Base-by-base conservation (phyloP, 495 filamentous ascomycete genomes). In the Podospora australis region DNA sequence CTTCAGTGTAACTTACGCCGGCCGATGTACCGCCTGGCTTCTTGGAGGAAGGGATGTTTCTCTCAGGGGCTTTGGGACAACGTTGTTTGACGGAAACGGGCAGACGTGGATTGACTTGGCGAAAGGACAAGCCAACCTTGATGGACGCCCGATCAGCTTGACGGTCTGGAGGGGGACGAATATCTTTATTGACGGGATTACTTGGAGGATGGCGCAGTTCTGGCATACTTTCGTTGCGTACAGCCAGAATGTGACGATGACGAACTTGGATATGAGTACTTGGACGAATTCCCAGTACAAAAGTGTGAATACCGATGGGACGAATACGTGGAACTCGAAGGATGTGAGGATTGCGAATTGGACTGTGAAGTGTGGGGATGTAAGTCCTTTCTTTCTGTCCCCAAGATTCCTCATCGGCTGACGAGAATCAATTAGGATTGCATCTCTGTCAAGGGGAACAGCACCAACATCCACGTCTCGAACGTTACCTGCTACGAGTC, bases 381-480 rank as follows among this genome's bases (percentile, higher is more conserved):
- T 67, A 49, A 56, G 62, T 46, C 25, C 16, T 41, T 44, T 19
- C 23, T 34, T n/a, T n/a, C n/a, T n/a, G n/a, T n/a, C n/a, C n/a
- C n/a, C n/a, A n/a, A n/a, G n/a, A 24, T 19, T 35, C 50, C 25
- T 30, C 17, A 2, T 41, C 10, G 21, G 29, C 10, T 14, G 1
- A 42, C 6, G 25, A 21, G 14, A 21, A 22, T 41, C 35, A 46
- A 44, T 3, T 42, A 53, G 75, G 81, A 85, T 60, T 82, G 81
- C 23, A 67, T 84, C 34, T 61, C 80, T 6, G 70, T 84, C 52
- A 79, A 77, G 13, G 81, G 78, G 39, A 77, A 83, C 56, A 79
- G 78, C 42, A 71, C 77, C 48, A 80, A 82, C 50, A 51, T 72
- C 38, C 48, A 64, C 23, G 64, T 67, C 19, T 50, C 42, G 30